Percentiles rank a stretch among this genome's conserved stretches.
phyloP scores from a whole-genome alignment of 768 basidiomycete genomes.

The Boletus huronensis region DNA sequence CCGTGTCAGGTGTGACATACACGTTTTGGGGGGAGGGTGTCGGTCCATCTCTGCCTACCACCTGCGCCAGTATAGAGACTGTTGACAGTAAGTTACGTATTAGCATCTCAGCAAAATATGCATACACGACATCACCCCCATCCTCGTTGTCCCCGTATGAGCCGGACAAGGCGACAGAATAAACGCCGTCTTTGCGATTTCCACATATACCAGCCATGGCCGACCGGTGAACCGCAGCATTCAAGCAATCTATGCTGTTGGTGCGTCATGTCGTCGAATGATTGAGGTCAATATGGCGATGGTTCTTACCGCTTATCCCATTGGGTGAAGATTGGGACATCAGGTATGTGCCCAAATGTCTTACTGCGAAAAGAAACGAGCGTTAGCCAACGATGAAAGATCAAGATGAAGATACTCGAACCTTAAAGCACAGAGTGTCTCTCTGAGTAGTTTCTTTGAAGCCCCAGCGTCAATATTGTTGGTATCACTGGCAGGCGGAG shows the following conservation, averaged over 20 bases:
- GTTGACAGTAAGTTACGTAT: background rate
- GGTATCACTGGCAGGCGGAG: background rate
- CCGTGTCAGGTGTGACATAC: constrained; percentile 11
- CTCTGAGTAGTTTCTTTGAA: background rate
- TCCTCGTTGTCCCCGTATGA: constrained; percentile 26
- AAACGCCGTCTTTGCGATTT: constrained; percentile 3
- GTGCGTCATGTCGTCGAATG: background rate
- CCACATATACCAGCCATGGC: constrained; percentile 20
- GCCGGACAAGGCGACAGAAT: constrained; percentile 21
- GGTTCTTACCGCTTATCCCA: constrained; percentile 20
- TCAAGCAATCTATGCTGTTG: constrained; percentile 7
- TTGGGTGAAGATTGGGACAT: constrained; percentile 18
- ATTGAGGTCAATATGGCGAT: background rate
- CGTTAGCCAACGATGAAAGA: background rate
- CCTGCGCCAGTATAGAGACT: constrained; percentile 31
- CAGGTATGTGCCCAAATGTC: constrained; percentile 25
- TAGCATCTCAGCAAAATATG: background rate
- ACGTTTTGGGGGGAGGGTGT: constrained; percentile 16
- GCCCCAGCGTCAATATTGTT: no score
- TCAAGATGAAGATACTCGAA: background rate
- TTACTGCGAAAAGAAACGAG: constrained; percentile 6
- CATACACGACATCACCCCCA: constrained; percentile 26
- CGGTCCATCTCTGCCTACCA: constrained; percentile 12
- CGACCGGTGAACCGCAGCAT: constrained; percentile 19
- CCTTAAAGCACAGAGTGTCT: background rate